Evolutionary conservation across 2,329 filamentous ascomycete species (phyloP).

Genomic region (Neopestalotiopsis sp.): DNA sequence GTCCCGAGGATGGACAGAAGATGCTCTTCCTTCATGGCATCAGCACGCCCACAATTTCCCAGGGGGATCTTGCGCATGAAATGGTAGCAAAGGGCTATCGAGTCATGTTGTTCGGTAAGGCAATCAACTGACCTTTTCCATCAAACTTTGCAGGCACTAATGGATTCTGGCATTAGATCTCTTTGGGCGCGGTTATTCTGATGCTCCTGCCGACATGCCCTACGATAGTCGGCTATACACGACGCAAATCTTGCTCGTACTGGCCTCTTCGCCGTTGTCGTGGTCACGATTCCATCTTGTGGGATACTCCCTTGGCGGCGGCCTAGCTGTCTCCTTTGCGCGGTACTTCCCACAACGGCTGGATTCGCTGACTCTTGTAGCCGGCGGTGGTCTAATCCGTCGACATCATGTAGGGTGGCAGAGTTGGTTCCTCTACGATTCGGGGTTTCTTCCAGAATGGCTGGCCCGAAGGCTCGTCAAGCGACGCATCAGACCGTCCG

Average conservation of each 20-base stretch:
- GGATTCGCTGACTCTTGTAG: conserved; percentile 68
- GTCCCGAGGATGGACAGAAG: conserved; percentile 72
- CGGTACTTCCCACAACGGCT: conserved; percentile 71
- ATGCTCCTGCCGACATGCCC: conserved; percentile 64
- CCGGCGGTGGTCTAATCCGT: conserved; percentile 73
- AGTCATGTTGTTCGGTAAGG: conserved; percentile 78
- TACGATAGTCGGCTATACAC: conserved; percentile 71
- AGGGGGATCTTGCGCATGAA: conserved; percentile 69
- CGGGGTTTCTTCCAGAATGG: conserved; percentile 63
- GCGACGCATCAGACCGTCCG: conserved; percentile 35
- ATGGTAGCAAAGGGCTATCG: conserved; percentile 72
- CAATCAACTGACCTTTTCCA: neutral
- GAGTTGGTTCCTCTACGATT: conserved; percentile 67
- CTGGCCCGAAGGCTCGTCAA: conserved; percentile 57
- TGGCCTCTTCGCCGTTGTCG: conserved; percentile 65
- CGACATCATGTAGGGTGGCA: conserved; percentile 63
- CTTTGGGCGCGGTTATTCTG: conserved; percentile 80
- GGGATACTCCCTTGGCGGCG: conserved; percentile 83
- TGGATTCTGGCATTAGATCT: conserved; percentile 55
- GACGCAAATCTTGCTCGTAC: conserved; percentile 67
- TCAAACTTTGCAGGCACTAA: neutral
- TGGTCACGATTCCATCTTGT: conserved; percentile 74
- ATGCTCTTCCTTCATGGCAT: conserved; percentile 83
- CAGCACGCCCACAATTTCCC: conserved; percentile 75
- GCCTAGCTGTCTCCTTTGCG: conserved; percentile 73